Conservation (phyloP, 257 asterid species). For the Jacaranda copaia region DNA sequence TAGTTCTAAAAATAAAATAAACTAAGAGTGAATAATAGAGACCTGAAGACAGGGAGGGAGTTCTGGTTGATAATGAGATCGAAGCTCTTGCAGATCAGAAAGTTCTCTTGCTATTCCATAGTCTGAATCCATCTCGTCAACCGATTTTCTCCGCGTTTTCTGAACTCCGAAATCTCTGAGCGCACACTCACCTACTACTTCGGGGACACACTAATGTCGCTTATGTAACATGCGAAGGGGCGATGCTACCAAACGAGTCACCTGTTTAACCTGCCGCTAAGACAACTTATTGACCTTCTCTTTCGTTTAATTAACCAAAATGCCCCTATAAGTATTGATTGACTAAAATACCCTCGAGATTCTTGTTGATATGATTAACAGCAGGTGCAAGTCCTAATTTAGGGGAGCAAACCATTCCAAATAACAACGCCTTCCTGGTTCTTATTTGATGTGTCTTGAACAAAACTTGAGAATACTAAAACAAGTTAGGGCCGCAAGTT, state of each 20-base stretch:
- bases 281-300: background rate
- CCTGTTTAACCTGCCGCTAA: conserved; percentile 22
- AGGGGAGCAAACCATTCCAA: background rate
- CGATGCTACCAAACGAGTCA: conserved; percentile 38
- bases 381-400: background rate
- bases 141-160: background rate
- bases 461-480: too few relatives aligned
- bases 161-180: conserved; percentile 28
- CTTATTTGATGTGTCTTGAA: too few relatives aligned
- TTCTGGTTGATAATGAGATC: conserved; percentile 37
- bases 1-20: too few relatives aligned
- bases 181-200: conserved; percentile 18
- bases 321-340: background rate
- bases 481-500: too few relatives aligned
- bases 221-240: conserved; percentile 25
- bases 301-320: background rate
- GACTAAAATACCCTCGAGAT: background rate
- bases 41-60: conserved; percentile 46
- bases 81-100: conserved; percentile 40
- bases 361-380: background rate
- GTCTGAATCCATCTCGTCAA: conserved; percentile 36
- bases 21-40: background rate
- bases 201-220: background rate
- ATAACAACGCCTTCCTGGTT: too few relatives aligned
- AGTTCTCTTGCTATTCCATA: conserved; percentile 37